Evolutionary conservation across 2,329 filamentous ascomycete species (phyloP).

Genomic region (Colletotrichum caudatum): DNA sequence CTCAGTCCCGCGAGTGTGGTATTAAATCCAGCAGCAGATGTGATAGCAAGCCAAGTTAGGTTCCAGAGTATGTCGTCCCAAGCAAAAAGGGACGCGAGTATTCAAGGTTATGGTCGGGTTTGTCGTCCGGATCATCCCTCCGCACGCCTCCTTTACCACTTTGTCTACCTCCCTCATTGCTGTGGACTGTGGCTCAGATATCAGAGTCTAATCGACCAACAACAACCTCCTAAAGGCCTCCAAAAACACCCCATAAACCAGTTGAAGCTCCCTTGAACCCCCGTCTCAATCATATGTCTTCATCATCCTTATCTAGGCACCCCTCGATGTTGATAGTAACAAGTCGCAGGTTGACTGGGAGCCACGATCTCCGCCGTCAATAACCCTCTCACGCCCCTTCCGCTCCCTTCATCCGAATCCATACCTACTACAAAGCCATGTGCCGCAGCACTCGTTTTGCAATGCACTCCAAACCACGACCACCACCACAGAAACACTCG

Average conservation of each 20-base stretch:
- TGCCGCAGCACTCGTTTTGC: slow-evolving; percentile 28
- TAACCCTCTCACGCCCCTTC: background rate
- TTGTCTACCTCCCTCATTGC: background rate
- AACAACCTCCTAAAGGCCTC: background rate
- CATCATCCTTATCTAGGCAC: background rate
- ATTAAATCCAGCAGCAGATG: background rate
- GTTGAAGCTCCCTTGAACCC: background rate
- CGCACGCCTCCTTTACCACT: background rate
- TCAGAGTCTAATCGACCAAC: background rate
- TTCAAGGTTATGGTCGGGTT: background rate
- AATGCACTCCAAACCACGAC: background rate
- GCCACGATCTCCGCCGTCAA: background rate
- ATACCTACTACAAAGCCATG: slow-evolving; percentile 10
- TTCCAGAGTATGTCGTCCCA: background rate
- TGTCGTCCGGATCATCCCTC: background rate
- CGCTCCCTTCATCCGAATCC: background rate
- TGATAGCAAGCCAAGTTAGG: background rate
- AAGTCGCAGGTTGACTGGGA: background rate
- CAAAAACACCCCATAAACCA: background rate
- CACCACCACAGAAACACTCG: slow-evolving; percentile 8
- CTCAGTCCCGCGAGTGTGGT: background rate
- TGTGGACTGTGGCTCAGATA: no score
- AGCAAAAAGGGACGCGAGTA: background rate
- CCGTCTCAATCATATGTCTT: slow-evolving; percentile 16
- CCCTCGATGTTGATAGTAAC: background rate